phyloP scores from a whole-genome alignment of 2,329 filamentous ascomycete genomes.

The Magnaporthales sp. region DNA sequence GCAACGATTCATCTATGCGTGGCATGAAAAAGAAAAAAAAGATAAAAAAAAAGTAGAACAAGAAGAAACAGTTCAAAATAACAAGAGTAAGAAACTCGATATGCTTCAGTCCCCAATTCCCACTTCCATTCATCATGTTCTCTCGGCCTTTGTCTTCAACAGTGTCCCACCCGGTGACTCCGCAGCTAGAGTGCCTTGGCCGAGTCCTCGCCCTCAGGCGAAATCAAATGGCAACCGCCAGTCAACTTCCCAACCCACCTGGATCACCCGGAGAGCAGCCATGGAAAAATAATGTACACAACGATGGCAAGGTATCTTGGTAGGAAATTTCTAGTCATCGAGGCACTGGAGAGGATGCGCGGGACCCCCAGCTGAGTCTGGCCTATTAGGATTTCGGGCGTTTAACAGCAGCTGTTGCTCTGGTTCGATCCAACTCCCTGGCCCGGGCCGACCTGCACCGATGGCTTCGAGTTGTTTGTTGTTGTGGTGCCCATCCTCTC shows the following conservation, averaged over 20 bases:
- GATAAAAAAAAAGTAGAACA: constrained; percentile 3
- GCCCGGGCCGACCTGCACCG: constrained; percentile 89
- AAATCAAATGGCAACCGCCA: neutral
- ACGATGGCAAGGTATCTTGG: neutral
- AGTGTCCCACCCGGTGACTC: neutral
- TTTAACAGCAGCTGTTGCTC: constrained; percentile 25
- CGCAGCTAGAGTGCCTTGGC: neutral
- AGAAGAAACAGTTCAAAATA: neutral
- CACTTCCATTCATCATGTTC: constrained; percentile 1
- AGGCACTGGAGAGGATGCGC: too few relatives aligned
- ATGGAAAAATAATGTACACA: neutral
- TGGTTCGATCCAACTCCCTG: constrained; percentile 67
- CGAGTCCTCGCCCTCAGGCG: neutral
- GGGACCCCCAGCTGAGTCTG: neutral
- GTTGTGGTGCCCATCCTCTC: constrained; percentile 97
- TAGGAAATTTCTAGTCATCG: neutral
- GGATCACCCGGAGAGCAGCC: neutral
- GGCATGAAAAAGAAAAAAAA: constrained; percentile 5
- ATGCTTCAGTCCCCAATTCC: neutral
- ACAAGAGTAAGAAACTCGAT: neutral
- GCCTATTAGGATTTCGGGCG: neutral
- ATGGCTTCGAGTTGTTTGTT: constrained; percentile 96
- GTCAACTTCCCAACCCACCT: neutral
- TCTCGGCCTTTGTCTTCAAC: neutral
- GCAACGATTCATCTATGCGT: constrained; percentile 6